phyloP scores from a whole-genome alignment of 768 basidiomycete genomes.

The Termitomyces sp. region DNA sequence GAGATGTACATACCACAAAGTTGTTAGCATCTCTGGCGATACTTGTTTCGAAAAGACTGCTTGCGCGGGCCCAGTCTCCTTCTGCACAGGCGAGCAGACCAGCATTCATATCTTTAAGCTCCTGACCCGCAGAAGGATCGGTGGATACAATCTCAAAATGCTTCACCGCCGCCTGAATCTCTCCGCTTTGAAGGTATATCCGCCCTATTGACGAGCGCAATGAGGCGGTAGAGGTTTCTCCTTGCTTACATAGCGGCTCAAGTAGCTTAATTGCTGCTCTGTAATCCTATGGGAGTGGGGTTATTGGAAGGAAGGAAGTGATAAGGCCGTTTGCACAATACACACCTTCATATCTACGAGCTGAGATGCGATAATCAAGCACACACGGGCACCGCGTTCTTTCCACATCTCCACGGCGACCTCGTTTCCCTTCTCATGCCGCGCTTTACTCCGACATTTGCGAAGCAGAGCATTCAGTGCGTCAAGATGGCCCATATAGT shows the following conservation, averaged over 20 bases:
- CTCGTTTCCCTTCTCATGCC: constrained; percentile 31
- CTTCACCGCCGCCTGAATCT: constrained; percentile 49
- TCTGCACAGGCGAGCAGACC: constrained; percentile 61
- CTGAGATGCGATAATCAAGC: constrained; percentile 75
- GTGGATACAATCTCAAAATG: constrained; percentile 50
- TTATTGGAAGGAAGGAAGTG: not conserved
- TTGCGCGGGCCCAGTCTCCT: constrained; percentile 63
- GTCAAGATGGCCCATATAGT: constrained; percentile 77
- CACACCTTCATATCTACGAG: constrained; percentile 79
- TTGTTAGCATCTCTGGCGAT: constrained; percentile 53
- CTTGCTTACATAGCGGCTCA: constrained; percentile 54
- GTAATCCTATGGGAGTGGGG: constrained; percentile 51
- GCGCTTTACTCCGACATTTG: constrained; percentile 52
- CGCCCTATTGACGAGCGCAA: constrained; percentile 68
- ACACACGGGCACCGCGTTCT: constrained; percentile 71
- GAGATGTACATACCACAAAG: constrained; percentile 40
- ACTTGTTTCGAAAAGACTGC: constrained; percentile 33
- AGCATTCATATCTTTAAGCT: constrained; percentile 54
- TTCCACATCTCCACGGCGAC: constrained; percentile 66
- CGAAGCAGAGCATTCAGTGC: constrained; percentile 56
- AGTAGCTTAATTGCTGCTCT: constrained; percentile 63
- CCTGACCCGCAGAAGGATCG: constrained; percentile 35
- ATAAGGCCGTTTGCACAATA: not conserved
- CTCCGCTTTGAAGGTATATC: constrained; percentile 70
- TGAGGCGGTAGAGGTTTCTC: constrained; percentile 37